Percentiles rank a stretch among this genome's conserved stretches.
phyloP scores from a whole-genome alignment of 805 yeast genomes.

The Zygoascus tannicola region DNA sequence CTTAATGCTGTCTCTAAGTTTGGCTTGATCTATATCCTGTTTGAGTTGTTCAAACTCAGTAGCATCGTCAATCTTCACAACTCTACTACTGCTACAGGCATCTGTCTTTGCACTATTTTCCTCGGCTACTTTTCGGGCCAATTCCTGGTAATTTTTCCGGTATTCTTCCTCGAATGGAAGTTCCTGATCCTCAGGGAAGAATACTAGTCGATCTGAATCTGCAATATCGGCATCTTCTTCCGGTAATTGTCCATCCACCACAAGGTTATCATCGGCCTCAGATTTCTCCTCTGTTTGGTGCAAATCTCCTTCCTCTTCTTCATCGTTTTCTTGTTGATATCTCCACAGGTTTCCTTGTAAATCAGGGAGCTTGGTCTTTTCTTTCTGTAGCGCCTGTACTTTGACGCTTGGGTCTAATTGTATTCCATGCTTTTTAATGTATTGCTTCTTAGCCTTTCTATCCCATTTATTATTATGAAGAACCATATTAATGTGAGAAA shows the following conservation, averaged over 20 bases:
- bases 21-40: constrained; percentile 14
- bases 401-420: background rate
- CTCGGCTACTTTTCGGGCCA: constrained; percentile 3
- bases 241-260: background rate
- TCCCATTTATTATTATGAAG: constrained; percentile 48
- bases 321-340: constrained; percentile 1
- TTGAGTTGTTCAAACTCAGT: constrained; percentile 11
- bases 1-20: constrained; percentile 10
- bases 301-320: constrained; percentile 1
- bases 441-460: constrained; percentile 35
- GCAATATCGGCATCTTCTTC: background rate
- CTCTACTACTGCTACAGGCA: background rate
- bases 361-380: constrained; percentile 1
- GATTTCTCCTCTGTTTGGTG: background rate
- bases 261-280: constrained; percentile 1
- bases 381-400: background rate
- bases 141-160: constrained; percentile 4
- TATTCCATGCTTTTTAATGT: constrained; percentile 37
- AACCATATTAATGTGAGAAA: no score
- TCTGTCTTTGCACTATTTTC: background rate
- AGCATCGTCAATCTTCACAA: constrained; percentile 8
- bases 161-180: constrained; percentile 4
- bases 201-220: constrained; percentile 2
- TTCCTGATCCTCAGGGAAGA: constrained; percentile 11
- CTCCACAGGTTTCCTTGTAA: constrained; percentile 2